Evolutionary conservation across 2,329 filamentous ascomycete genomes (phyloP).

Genomic region (Aureobasidium vineae): DNA sequence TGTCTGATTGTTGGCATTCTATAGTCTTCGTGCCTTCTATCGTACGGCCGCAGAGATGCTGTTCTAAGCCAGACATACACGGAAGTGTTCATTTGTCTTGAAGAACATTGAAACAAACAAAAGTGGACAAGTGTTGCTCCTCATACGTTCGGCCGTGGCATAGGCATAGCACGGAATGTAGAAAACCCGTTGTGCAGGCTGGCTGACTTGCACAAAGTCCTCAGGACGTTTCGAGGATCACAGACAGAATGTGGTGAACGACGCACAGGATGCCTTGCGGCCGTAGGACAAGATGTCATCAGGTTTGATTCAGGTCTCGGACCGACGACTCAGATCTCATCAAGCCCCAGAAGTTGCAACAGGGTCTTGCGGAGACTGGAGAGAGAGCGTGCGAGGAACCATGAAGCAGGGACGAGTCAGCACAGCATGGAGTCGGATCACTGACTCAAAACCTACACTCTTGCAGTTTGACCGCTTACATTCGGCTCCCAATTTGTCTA

Average conservation of each 20-base stretch:
- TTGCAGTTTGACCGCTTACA: neutral
- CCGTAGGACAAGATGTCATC: neutral
- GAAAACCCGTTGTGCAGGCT: neutral
- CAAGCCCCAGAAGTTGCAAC: neutral
- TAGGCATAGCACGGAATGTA: neutral
- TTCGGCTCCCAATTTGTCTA: neutral
- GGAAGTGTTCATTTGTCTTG: neutral
- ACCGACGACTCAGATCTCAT: neutral
- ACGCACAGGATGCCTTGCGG: neutral
- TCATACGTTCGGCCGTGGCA: neutral
- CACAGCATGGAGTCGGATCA: slow-evolving; percentile 1
- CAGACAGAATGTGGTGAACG: neutral
- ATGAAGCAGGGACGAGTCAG: neutral
- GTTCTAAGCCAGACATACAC: neutral
- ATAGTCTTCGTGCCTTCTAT: neutral
- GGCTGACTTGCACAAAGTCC: neutral
- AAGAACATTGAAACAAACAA: neutral
- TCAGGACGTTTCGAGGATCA: neutral
- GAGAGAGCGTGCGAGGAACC: neutral
- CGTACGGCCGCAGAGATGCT: neutral
- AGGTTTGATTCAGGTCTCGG: neutral
- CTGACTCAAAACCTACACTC: neutral
- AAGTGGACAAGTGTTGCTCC: neutral
- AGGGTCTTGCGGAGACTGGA: slow-evolving; percentile 13
- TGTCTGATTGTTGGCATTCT: neutral